Evolutionary conservation across 805 yeast species (phyloP), one percentile per base, ranked within the genome.

Genomic region (Yarrowia hollandica): DNA sequence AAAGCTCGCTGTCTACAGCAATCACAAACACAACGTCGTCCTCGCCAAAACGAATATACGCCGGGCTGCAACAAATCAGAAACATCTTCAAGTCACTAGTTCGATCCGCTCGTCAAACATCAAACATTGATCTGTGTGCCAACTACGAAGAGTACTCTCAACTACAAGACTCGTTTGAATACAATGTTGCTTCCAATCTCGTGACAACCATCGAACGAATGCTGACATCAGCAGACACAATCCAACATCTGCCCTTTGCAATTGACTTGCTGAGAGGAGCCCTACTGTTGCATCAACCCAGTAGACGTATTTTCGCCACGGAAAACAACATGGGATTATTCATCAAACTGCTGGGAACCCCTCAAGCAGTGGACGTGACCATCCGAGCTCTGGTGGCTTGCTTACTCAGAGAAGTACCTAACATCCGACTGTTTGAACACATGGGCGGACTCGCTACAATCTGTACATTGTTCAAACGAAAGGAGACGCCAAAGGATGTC

Each of bases 341-440:
- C 25, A 61, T 75, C 7, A 61, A 64, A 7, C 63, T 65, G 23
- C 61, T 76, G 30, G 42, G 62, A 2, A 46, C 56, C 12, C 41
- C 62, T 0, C 26, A 60, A 56, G 67, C 78, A 8, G 73, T 77
- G 55, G 70, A 69, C 4, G 72, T 74, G 1, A 71, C 78, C 10
- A 76, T 86, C 12, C 79, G 84, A 22, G 75, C 85, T 0, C 66
- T 85, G 22, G 83, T 84, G 9, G 82, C 85, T 44, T 75, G 80
- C 4, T 66, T 86, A 61, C 82, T 85, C 18, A 77, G 83, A 48
- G 79, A 81, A 61, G 80, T 82, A 34, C 71, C 70, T n/a, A 82
- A 79, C 62, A 75, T 84, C 61, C 72, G 92, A 35, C 69, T 71
- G 4, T 85, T 86, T 68, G 92, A 86, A 67, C 66, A 67, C 6